A percentile compares a stretch with the other conserved stretches of the same genome.
Conservation (phyloP, 2,329 filamentous ascomycete genomes). For the Leptographium flavum region DNA sequence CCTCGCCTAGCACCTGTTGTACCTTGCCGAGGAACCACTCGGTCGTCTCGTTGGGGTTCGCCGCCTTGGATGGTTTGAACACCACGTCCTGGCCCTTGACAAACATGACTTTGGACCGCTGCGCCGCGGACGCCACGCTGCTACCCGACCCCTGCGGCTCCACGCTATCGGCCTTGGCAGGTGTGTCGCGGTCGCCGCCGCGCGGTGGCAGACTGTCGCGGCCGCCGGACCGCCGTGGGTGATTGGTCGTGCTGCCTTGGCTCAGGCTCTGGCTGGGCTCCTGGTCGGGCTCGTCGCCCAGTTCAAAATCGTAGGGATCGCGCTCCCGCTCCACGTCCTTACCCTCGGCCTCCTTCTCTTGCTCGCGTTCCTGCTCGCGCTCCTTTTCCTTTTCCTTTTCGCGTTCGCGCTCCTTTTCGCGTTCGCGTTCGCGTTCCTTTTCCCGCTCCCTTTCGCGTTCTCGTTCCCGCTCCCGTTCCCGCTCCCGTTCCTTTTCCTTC, state of each 20-base stretch:
- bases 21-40: conserved; percentile 71
- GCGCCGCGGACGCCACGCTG: conserved; percentile 20
- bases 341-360: conserved; percentile 3
- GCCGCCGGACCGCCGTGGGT: conserved; percentile 21
- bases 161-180: conserved; percentile 40
- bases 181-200: conserved; percentile 33
- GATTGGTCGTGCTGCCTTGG: conserved; percentile 21
- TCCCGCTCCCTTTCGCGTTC: conserved; percentile 16
- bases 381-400: conserved; percentile 7
- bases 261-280: conserved; percentile 27
- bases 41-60: conserved; percentile 29
- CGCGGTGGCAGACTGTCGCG: conserved; percentile 21
- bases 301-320: conserved; percentile 27
- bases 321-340: conserved; percentile 3
- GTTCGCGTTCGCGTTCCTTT: conserved; percentile 16
- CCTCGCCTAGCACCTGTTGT: conserved; percentile 59
- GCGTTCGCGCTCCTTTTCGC: conserved; percentile 15
- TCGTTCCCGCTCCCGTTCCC: conserved; percentile 12
- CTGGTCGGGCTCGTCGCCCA: conserved; percentile 25
- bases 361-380: conserved; percentile 1
- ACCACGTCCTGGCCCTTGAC: conserved; percentile 50
- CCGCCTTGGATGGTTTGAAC: conserved; percentile 42
- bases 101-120: conserved; percentile 40
- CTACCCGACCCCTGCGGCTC: conserved; percentile 30
- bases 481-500: conserved; percentile 7